Percentiles rank a stretch among this genome's conserved stretches.
Evolutionary conservation across 164 flowering plant species (phyloP).

Genomic region (Sedum album): DNA sequence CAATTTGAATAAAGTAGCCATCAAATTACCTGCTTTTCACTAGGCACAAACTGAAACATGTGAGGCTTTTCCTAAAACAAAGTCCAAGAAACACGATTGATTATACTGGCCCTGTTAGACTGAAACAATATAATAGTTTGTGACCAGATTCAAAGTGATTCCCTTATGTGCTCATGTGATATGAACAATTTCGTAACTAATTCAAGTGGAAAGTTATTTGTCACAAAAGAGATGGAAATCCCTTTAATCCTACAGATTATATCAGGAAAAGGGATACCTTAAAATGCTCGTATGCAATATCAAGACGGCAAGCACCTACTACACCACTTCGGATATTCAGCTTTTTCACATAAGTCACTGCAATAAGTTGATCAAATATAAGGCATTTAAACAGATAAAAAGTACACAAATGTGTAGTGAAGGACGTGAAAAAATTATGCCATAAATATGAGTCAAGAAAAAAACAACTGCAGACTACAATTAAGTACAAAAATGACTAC

Average conservation of each 20-base stretch:
- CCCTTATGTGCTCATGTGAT: not conserved
- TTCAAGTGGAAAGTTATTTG: not conserved
- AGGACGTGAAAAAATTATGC: not conserved
- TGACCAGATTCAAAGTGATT: not conserved
- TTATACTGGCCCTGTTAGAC: not conserved
- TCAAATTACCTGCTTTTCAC: constrained; percentile 63
- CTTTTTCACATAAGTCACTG: constrained; percentile 80
- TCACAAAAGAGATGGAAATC: not conserved
- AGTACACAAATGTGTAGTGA: not conserved
- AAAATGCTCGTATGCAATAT: constrained; percentile 90
- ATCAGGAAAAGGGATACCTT: constrained; percentile 42
- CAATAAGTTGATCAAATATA: not conserved
- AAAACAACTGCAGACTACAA: too few relatives aligned
- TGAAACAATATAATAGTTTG: not conserved
- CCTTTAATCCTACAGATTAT: not conserved
- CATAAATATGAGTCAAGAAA: not conserved
- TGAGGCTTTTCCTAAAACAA: constrained; percentile 77
- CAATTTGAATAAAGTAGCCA: constrained; percentile 3
- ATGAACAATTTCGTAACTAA: not conserved
- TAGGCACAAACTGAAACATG: constrained; percentile 85
- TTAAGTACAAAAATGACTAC: constrained; percentile 29
- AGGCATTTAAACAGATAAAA: not conserved
- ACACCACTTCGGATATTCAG: constrained; percentile 89
- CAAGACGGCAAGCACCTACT: constrained; percentile 96
- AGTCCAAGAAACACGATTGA: constrained; percentile 6